Evolutionary conservation across 192 early-diverging fungal genomes (phyloP).

Genomic region (Globomyces pollinis-pini): DNA sequence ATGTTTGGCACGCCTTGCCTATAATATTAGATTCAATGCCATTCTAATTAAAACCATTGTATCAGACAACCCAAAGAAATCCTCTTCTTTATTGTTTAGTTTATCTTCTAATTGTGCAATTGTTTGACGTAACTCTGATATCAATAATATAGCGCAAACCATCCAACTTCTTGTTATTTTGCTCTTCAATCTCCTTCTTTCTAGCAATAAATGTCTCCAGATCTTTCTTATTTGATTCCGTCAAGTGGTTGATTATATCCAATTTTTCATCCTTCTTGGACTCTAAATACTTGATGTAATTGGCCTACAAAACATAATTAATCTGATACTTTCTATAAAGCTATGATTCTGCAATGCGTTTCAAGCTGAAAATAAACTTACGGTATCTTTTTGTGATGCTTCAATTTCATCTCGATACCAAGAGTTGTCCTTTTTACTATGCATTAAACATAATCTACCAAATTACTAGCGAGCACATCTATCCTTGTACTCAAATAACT

Average conservation of each 20-base stretch:
- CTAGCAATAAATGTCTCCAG: constrained; percentile 23
- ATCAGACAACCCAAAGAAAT: constrained; percentile 33
- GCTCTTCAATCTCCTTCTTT: constrained; percentile 19
- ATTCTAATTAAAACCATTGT: constrained; percentile 23
- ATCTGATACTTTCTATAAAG: not conserved
- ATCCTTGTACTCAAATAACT: constrained; percentile 34
- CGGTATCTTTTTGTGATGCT: constrained; percentile 34
- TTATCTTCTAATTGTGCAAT: constrained; percentile 31
- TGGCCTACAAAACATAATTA: constrained; percentile 24
- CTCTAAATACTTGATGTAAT: constrained; percentile 44
- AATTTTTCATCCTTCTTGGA: constrained; percentile 41
- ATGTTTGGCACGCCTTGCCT: constrained; percentile 34
- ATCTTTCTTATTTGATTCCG: constrained; percentile 30
- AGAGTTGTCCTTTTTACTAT: constrained; percentile 48
- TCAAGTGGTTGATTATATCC: constrained; percentile 29
- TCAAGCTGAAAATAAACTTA: constrained; percentile 15
- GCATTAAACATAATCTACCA: not conserved
- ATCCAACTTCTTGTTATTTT: constrained; percentile 31
- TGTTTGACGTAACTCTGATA: constrained; percentile 15
- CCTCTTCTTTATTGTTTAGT: constrained; percentile 35
- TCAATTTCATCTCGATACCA: constrained; percentile 49
- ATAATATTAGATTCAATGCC: too few relatives aligned
- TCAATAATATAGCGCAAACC: constrained; percentile 12
- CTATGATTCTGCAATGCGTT: not conserved
- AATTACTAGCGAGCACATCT: constrained; percentile 38